Conservation (phyloP, 495 filamentous ascomycete genomes). For the Penicillium cataractarum region DNA sequence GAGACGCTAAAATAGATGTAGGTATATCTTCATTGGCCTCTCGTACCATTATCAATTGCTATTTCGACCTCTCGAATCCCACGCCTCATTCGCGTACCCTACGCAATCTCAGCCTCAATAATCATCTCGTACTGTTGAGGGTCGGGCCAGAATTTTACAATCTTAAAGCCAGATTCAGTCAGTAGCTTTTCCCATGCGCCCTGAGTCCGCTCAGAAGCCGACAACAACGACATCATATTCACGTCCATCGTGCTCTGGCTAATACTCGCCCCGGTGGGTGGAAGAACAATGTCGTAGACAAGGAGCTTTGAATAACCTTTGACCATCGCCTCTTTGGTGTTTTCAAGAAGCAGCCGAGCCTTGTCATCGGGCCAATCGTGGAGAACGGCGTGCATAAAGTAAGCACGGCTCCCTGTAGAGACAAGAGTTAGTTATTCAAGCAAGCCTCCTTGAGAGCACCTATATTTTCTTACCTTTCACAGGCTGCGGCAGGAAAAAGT, state of each 20-base stretch:
- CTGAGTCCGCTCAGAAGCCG: not conserved
- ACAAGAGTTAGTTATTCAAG: not conserved
- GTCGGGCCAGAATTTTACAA: not conserved
- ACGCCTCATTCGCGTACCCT: not conserved
- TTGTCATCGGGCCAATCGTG: slow-evolving; percentile 1
- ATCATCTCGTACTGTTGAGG: not conserved
- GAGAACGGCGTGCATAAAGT: not conserved
- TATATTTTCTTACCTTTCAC: not conserved
- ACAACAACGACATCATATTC: not conserved
- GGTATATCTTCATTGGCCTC: not conserved
- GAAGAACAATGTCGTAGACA: not conserved
- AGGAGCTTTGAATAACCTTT: not conserved
- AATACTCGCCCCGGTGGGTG: not conserved
- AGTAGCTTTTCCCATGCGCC: not conserved
- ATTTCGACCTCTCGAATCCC: no score
- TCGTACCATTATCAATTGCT: not conserved
- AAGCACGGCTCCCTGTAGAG: not conserved
- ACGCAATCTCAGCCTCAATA: not conserved
- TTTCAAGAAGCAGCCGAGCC: not conserved
- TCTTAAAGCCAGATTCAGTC: not conserved
- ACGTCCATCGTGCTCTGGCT: not conserved
- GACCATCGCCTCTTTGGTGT: not conserved
- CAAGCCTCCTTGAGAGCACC: not conserved
- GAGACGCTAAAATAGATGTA: no score
- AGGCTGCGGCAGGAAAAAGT: slow-evolving; percentile 1